Conservation (phyloP, 108 stramenopile species). For the Nitzschia palea region DNA sequence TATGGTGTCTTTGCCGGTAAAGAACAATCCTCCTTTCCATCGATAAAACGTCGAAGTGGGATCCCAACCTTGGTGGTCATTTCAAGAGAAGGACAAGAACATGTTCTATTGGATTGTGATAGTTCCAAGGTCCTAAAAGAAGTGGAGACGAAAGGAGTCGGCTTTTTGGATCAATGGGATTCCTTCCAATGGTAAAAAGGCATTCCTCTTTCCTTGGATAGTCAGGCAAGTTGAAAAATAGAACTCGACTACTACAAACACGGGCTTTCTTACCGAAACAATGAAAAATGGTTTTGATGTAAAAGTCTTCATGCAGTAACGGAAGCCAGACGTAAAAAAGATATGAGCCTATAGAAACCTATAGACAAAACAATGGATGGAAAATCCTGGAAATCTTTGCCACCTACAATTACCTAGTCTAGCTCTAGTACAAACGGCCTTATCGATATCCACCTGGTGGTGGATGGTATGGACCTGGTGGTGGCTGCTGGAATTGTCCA, state of each 20-base stretch:
- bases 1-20: slow-evolving; percentile 27
- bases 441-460: neutral
- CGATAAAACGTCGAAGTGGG: neutral
- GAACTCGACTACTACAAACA: too few species aligned
- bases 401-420: too few species aligned
- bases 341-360: too few species aligned
- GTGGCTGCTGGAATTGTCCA: slow-evolving; percentile 2
- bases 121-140: slow-evolving; percentile 10
- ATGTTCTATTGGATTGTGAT: slow-evolving; percentile 22
- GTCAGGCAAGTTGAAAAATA: too few species aligned
- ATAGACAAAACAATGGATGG: slow-evolving; percentile 4
- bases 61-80: slow-evolving; percentile 20
- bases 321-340: too few species aligned
- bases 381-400: too few species aligned
- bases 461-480: slow-evolving; percentile 7
- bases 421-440: too few species aligned
- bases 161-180: slow-evolving; percentile 19
- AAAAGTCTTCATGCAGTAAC: too few species aligned
- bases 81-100: slow-evolving; percentile 1
- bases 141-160: slow-evolving; percentile 1
- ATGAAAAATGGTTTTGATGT: too few species aligned
- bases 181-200: slow-evolving; percentile 8
- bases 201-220: too few species aligned
- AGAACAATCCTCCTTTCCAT: slow-evolving; percentile 10
- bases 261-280: too few species aligned